phyloP scores from a whole-genome alignment of 345 rosid genomes.

The Arabidopsis suecica region DNA sequence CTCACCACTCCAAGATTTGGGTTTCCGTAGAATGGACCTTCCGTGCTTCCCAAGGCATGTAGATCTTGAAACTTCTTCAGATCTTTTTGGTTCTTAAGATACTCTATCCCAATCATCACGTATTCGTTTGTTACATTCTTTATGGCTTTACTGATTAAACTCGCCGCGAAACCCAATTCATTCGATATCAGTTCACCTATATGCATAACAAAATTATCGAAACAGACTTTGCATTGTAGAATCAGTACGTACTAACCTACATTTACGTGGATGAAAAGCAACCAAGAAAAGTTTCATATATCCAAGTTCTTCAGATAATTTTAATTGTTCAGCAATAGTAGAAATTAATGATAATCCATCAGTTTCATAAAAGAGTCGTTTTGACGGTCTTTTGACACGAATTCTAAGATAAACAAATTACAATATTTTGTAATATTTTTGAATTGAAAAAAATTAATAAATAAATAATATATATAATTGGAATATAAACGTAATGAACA shows the following conservation, averaged over 20 bases:
- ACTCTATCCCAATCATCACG: constrained; percentile 49
- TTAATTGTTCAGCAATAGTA: too few species aligned
- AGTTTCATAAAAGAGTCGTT: too few species aligned
- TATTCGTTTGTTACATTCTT: constrained; percentile 50
- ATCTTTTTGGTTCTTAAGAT: constrained; percentile 52
- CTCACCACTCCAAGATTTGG: constrained; percentile 70
- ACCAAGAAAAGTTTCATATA: too few species aligned
- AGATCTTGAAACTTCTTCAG: constrained; percentile 58
- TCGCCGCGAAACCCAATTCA: constrained; percentile 50
- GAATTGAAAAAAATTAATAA: too few species aligned
- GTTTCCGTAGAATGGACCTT: constrained; percentile 64
- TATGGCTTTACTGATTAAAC: constrained; percentile 51
- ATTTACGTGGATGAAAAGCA: too few species aligned
- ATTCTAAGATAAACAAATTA: too few species aligned
- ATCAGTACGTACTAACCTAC: not conserved
- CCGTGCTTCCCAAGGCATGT: constrained; percentile 51
- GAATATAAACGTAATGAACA: too few species aligned
- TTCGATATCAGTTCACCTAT: constrained; percentile 49
- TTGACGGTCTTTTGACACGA: too few species aligned
- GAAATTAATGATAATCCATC: too few species aligned
- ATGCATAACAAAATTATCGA: constrained; percentile 3
- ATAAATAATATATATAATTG: not conserved
- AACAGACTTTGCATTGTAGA: constrained; percentile 1
- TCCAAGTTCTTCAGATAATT: too few species aligned
- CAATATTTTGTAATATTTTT: too few species aligned